A percentile compares a stretch with the other conserved stretches of the same genome.
Conservation (phyloP, 345 rosid genomes). For the Sisymbrium irio region DNA sequence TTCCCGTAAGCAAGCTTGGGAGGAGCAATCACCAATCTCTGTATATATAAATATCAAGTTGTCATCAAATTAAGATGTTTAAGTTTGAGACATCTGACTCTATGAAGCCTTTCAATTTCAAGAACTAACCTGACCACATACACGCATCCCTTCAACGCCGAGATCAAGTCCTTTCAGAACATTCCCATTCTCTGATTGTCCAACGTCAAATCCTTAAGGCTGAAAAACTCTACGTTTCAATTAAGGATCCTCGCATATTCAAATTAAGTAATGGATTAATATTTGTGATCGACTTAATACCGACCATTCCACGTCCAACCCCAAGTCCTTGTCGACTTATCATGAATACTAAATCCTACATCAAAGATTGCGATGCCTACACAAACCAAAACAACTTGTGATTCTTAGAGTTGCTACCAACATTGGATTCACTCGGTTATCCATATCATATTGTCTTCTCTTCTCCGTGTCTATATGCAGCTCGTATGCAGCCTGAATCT, state of each 20-base stretch:
- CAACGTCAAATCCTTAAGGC: constrained; percentile 97
- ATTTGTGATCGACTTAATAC: constrained; percentile 12
- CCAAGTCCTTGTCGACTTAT: constrained; percentile 96
- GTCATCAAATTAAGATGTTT: neutral
- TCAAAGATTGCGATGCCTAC: too few species aligned
- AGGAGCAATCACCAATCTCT: constrained; percentile 85
- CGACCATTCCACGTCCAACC: constrained; percentile 94
- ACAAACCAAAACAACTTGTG: too few species aligned
- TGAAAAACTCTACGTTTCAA: constrained; percentile 27
- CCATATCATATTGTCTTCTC: too few species aligned
- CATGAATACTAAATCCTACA: too few species aligned
- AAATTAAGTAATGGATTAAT: neutral
- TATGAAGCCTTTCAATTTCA: neutral
- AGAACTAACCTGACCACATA: constrained; percentile 84
- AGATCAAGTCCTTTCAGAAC: constrained; percentile 94
- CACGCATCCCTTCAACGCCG: constrained; percentile 92
- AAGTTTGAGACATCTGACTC: neutral
- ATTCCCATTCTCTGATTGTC: constrained; percentile 81
- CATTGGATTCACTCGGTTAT: too few species aligned
- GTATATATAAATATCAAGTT: neutral
- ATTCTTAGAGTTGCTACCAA: too few species aligned
- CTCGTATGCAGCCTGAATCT: too few species aligned
- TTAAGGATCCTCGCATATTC: neutral
- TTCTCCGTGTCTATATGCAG: too few species aligned
- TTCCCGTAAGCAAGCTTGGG: constrained; percentile 93